phyloP scores from a whole-genome alignment of 106 monocot species.

The Triglochin maritima region DNA sequence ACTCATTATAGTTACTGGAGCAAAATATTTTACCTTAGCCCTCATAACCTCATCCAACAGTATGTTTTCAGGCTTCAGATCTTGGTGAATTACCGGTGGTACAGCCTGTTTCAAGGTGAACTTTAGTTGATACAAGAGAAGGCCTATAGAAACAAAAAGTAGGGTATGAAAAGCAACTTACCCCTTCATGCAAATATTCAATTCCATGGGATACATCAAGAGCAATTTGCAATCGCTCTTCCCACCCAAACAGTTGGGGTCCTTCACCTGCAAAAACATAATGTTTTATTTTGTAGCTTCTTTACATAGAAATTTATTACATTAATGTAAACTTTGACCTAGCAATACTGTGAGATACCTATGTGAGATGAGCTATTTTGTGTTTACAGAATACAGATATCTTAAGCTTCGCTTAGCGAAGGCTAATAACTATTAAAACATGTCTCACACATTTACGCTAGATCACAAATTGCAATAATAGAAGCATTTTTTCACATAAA shows the following conservation, averaged over 20 bases:
- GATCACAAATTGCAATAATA: no score
- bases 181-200: constrained; percentile 98
- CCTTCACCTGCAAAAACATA: constrained; percentile 32
- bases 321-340: no score
- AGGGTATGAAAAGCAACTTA: constrained; percentile 13
- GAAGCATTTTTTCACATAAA: no score
- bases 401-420: no score
- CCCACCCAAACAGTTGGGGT: constrained; percentile 54
- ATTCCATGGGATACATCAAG: constrained; percentile 92
- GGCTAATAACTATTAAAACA: no score
- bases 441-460: no score
- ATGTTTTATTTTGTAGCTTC: not conserved
- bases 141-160: not conserved
- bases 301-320: not conserved
- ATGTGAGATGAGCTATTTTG: no score
- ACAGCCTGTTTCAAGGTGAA: constrained; percentile 47
- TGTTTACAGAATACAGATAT: no score
- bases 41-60: constrained; percentile 78
- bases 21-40: constrained; percentile 51
- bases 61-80: constrained; percentile 96
- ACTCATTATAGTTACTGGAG: not conserved
- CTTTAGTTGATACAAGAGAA: not conserved
- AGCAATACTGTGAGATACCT: no score
- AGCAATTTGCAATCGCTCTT: constrained; percentile 83
- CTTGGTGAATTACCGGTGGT: constrained; percentile 86